Evolutionary conservation across 371 early-diverging fungal genomes (phyloP), one percentile per base, ranked within the genome.

Genomic region (Rhizopus delemar): DNA sequence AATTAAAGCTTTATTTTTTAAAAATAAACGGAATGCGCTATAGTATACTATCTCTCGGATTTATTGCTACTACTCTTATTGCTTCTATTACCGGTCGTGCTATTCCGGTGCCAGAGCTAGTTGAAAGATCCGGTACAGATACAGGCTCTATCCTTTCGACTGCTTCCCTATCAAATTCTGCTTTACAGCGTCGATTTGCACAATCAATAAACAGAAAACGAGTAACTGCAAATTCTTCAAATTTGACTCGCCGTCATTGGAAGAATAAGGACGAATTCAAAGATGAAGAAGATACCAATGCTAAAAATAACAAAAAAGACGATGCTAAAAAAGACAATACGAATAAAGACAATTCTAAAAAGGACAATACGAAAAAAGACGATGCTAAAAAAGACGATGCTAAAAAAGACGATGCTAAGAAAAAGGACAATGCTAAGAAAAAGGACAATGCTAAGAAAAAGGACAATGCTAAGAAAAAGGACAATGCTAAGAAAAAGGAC

Each of bases 41-140:
- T 15, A 43, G 13, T 13, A 5, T 43, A 13, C 43, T 43, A 5
- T 43, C 43, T 5, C 43, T 43, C n/a, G 43, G 43, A 5, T n/a
- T 43, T n/a, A 43, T 43, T 43, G 43, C 43, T 43, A n/a, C 43
- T 15, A 43, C 43, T 5, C 15, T 43, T 43, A 43, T 43, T 43
- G 15, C 43, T 43, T 11, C 43, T 13, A 43, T 43, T n/a, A 43
- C 13, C n/a, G 43, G 13, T 15, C 43, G 43, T 43, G 15, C 43
- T 15, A 5, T 43, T 11, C 43, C 43, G 8, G 43, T 13, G 2
- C 15, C 43, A 5, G 8, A 11, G 5, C 13, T 43, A n/a, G 15
- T n/a, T 15, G 5, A 13, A 6, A 43, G 43, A 43, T 11, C 43
- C n/a, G 22, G 0, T 22, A 22, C 2, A 22, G 22, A 22, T 22